phyloP scores from a whole-genome alignment of 108 stramenopile species.

The Epipyxis sp. region DNA sequence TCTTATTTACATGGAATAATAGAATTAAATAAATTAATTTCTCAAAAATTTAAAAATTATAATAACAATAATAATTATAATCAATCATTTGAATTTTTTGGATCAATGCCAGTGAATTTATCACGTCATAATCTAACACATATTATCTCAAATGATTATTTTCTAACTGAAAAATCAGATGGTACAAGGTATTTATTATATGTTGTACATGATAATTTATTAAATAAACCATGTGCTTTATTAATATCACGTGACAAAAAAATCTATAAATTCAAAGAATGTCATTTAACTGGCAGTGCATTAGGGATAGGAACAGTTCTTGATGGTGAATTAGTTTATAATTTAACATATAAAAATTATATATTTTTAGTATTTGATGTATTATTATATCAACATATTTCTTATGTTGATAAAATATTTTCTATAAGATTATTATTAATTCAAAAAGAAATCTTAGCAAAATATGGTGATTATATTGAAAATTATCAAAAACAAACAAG shows the following conservation, averaged over 20 bases:
- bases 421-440: not conserved
- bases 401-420: conserved; percentile 75
- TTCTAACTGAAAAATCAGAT: conserved; percentile 91
- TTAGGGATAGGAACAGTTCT: conserved; percentile 69
- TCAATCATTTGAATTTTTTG: conserved; percentile 59
- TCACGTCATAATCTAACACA: conserved; percentile 61
- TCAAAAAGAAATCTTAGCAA: not conserved
- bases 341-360: conserved; percentile 68
- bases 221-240: no score
- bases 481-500: not conserved
- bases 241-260: not conserved
- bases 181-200: conserved; percentile 83
- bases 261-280: conserved; percentile 29
- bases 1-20: not conserved
- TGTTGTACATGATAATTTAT: conserved; percentile 16
- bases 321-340: conserved; percentile 94
- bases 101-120: conserved; percentile 92
- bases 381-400: conserved; percentile 62
- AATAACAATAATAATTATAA: not conserved
- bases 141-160: conserved; percentile 52
- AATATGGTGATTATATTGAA: not conserved
- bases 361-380: conserved; percentile 93
- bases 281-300: conserved; percentile 15
- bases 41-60: not conserved
- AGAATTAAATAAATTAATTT: not conserved